Evolutionary conservation across 352 stramenopile species (phyloP).

Genomic region (Aphanomyces cochlioides): DNA sequence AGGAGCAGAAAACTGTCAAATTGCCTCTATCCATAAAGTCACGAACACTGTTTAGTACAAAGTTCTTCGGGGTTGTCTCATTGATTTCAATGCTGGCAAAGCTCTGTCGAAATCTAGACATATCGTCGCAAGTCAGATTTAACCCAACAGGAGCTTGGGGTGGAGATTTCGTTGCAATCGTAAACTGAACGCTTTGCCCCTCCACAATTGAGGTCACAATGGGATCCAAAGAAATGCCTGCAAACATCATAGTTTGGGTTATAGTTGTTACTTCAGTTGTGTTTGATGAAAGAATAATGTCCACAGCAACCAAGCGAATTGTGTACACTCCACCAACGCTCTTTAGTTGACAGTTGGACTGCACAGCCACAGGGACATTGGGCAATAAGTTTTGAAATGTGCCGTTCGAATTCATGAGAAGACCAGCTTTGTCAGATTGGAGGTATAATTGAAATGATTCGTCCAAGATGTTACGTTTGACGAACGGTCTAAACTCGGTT

Average conservation of each 20-base stretch:
- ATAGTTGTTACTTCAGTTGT: neutral
- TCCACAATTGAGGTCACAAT: slow-evolving; percentile 1
- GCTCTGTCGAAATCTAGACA: neutral
- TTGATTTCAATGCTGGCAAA: neutral
- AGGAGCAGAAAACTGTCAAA: neutral
- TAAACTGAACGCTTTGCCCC: neutral
- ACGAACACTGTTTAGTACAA: neutral
- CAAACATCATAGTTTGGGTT: neutral
- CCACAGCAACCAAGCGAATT: neutral
- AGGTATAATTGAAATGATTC: neutral
- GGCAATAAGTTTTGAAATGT: neutral
- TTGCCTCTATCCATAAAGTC: slow-evolving; percentile 17
- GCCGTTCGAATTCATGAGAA: neutral
- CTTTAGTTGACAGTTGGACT: neutral
- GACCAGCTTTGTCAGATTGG: neutral
- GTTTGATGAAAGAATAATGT: slow-evolving; percentile 12
- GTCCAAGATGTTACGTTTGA: neutral
- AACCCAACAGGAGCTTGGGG: neutral
- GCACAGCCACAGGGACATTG: neutral
- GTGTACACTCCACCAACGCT: neutral
- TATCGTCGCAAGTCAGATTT: neutral
- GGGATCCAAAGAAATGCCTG: neutral
- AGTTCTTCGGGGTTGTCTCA: neutral
- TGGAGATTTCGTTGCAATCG: neutral
- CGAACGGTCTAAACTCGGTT: neutral